Conservation (phyloP, 2,329 filamentous ascomycete species). For the Exophiala phaeomuriformis region DNA sequence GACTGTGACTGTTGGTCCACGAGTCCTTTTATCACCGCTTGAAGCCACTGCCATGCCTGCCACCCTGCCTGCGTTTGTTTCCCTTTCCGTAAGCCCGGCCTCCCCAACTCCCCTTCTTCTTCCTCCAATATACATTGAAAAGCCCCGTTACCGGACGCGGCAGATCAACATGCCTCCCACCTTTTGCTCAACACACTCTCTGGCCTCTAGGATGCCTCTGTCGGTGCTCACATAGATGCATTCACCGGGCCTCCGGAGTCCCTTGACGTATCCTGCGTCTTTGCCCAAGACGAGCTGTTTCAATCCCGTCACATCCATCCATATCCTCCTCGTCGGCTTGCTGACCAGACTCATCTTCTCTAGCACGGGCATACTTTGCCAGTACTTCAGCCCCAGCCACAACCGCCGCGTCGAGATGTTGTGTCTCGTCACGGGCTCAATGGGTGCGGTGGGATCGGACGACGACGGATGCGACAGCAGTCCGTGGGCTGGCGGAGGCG, state of each 20-base stretch:
- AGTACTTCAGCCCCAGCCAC: constrained; percentile 89
- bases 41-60: no score
- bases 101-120: neutral
- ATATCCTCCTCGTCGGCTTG: constrained; percentile 67
- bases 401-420: constrained; percentile 70
- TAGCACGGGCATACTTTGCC: constrained; percentile 72
- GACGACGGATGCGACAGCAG: constrained; percentile 45
- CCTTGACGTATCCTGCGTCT: constrained; percentile 59
- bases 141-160: constrained; percentile 43
- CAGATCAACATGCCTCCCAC: constrained; percentile 75
- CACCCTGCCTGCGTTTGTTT: no score
- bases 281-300: constrained; percentile 61
- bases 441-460: constrained; percentile 33
- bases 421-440: constrained; percentile 53
- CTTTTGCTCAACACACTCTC: constrained; percentile 74
- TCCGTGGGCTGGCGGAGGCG: constrained; percentile 48
- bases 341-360: constrained; percentile 58
- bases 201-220: constrained; percentile 67
- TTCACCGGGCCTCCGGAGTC: constrained; percentile 69
- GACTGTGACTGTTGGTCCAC: no score
- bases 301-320: constrained; percentile 56
- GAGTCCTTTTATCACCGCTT: no score
- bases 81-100: neutral
- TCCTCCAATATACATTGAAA: neutral
- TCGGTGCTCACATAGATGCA: constrained; percentile 73